Base-by-base conservation (phyloP, 352 stramenopile species). In the Phytopythium mirpurense region DNA sequence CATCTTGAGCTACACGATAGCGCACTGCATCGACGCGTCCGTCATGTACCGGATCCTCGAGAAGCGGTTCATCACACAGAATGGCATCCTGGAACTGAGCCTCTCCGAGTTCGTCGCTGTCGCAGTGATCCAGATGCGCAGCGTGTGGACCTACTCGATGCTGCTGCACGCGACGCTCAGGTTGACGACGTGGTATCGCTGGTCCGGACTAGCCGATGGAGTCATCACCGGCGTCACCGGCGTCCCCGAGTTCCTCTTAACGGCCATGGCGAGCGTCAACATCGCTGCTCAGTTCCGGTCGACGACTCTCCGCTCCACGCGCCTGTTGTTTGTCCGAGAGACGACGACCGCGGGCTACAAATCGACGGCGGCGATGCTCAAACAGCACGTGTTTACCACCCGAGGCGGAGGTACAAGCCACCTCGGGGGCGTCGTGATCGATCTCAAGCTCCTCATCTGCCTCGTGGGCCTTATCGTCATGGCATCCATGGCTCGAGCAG, bases 61-160 rank as follows among this genome's bases (percentile, higher is more conserved):
- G 23, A 54, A 53, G 19, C 53, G 67, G 3, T 80, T 73, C 54
- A 68, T 57, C 11, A 65, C 70, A 0, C 27, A 62, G 14, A 51
- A 48, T 1, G 72, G 73, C 1, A 21, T 72, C 8, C 43, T 74
- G 4, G 32, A 64, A 16, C 59, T 77, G 23, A 53, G 57, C 1
- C 14, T 70, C 10, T 26, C 50, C 0, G 49, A 63, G 1, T 74
- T 78, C 11, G 44, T 78, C 6, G 53, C 50, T 1, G 57, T 72
- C 14, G 65, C 66, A 0, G 62, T 68, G 1, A 62, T 76, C 0
- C 74, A 78, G n/a, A 81, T 84, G 68, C 65, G 68, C 0, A 74
- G 57, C 9, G 67, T 79, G 14, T 83, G 65, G 75, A 36, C 76
- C 5, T 59, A 78, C 7, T 56, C 63, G 1, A 24, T 83, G n/a